These are phyloP conservation scores for Capsicum rhomboideum DNA, from an alignment of 257 asterid genomes.

Conservation along the genomic window DNA sequence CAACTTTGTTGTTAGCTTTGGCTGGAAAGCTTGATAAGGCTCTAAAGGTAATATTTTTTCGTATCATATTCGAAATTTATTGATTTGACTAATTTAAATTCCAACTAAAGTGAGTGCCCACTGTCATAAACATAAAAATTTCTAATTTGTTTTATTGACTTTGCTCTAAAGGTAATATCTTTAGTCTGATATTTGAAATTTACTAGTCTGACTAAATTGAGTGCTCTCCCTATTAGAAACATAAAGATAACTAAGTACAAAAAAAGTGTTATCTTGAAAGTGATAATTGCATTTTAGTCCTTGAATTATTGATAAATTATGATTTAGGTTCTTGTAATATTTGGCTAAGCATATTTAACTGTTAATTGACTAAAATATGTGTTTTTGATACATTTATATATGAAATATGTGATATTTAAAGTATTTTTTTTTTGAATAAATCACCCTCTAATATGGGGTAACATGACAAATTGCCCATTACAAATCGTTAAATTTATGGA, in stretches of 20 bases:
- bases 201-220: no score
- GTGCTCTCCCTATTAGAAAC: no score
- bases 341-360: no score
- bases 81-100: accelerated
- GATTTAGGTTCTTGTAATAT: neutral
- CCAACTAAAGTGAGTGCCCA: neutral
- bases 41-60: slow-evolving; percentile 28
- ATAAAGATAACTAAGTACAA: no score
- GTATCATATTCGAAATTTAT: neutral
- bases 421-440: neutral
- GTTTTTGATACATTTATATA: neutral
- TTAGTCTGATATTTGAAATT: no score
- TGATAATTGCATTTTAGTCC: neutral
- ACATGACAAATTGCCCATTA: neutral
- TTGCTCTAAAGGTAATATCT: no score
- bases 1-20: slow-evolving; percentile 57
- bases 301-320: neutral
- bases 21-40: slow-evolving; percentile 57
- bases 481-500: neutral
- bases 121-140: neutral
- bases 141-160: no score
- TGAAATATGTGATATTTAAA: neutral
- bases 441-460: neutral
- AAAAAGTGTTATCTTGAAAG: no score
- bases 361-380: neutral